Evolutionary conservation across 495 filamentous ascomycete species (phyloP), one percentile per base, ranked within the genome.

Genomic region (Xylaria sp.): DNA sequence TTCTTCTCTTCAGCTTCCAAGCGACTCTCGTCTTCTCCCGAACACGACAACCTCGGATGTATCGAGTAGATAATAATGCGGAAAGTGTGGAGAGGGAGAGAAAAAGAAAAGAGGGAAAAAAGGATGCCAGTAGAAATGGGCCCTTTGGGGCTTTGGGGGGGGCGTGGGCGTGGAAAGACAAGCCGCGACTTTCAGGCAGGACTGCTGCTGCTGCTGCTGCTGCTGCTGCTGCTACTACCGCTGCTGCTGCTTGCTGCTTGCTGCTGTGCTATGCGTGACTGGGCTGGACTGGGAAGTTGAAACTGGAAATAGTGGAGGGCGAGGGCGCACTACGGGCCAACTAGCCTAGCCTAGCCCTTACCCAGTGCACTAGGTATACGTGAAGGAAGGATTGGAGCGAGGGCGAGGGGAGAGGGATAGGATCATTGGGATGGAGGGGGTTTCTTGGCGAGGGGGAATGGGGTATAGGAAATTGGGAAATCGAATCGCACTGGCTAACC

Each of bases 401-500:
- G 70, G 70, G 21, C n/a, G n/a, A n/a, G n/a, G n/a, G n/a, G 43
- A 62, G 73, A 50, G 55, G 57, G 40, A 73, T 58, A 66, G 26
- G 69, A 70, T 72, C 73, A 52, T 69, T 65, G 68, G 71, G 71
- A 74, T 68, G 75, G 69, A 75, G 73, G 77, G 74, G 76, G 73
- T 67, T 67, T 70, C 71, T 76, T 72, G 69, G 76, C 72, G 72
- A 71, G 72, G 74, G 70, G 70, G 69, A 58, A 63, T 43, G 69
- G 50, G 67, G 33, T 29, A 61, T 70, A 44, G 59, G n/a, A 48
- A 61, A 68, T 59, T 68, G 53, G 65, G 37, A 24, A 40, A 9
- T 55, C 21, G 64, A 52, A 35, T 50, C 37, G 29, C 53, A 69
- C 44, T 61, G 31, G 55, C 37, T 57, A 53, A 53, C 61, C 48